These are phyloP conservation scores for Serendipita sp. DNA, from an alignment of 768 basidiomycete genomes.

Conservation along the genomic window DNA sequence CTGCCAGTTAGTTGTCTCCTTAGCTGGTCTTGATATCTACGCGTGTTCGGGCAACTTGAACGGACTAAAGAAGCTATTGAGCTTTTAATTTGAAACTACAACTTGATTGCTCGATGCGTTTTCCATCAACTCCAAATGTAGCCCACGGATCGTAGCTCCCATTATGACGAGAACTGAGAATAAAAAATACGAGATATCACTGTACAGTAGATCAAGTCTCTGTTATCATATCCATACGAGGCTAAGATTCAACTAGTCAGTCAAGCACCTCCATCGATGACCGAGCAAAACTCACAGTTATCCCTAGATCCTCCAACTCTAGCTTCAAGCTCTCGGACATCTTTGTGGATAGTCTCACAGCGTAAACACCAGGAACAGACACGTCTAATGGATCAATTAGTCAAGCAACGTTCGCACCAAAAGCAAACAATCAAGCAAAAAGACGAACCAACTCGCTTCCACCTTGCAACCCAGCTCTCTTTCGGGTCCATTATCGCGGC, in stretches of 20 bases:
- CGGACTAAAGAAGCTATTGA: too few species aligned
- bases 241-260: not conserved
- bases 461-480: constrained; percentile 86
- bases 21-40: too few species aligned
- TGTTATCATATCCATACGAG: constrained; percentile 1
- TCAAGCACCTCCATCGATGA: too few species aligned
- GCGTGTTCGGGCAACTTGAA: too few species aligned
- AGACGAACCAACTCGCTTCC: constrained; percentile 79
- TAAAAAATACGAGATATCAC: too few species aligned
- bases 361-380: not conserved
- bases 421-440: not conserved
- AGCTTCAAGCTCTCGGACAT: not conserved
- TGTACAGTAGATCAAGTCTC: not conserved
- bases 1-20: too few species aligned
- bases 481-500: constrained; percentile 77
- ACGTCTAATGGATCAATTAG: not conserved
- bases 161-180: not conserved
- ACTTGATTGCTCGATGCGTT: too few species aligned
- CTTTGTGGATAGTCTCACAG: constrained; percentile 4
- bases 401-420: not conserved
- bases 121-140: too few species aligned
- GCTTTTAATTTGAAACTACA: too few species aligned
- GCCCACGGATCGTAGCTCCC: not conserved
- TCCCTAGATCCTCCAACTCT: not conserved
- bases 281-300: not conserved